These are phyloP conservation scores for Thielaviopsis punctulata DNA, from an alignment of 2,329 filamentous ascomycete genomes.

Conservation along the genomic window DNA sequence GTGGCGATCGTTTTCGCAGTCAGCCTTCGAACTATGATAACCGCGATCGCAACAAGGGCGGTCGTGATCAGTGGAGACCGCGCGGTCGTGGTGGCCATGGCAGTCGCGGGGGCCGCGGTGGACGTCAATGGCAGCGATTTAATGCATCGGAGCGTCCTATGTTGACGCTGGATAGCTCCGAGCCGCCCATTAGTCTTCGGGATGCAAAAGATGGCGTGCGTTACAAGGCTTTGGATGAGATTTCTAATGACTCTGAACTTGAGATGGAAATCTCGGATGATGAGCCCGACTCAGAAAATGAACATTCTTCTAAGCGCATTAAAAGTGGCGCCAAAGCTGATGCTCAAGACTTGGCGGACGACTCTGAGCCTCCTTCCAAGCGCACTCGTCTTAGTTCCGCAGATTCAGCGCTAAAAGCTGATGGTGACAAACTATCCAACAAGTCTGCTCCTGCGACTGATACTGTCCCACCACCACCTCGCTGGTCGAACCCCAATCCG, in stretches of 20 bases:
- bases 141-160: conserved; percentile 32
- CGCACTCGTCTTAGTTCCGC: conserved; percentile 21
- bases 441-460: background rate
- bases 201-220: conserved; percentile 29
- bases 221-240: conserved; percentile 36
- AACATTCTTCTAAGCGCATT: background rate
- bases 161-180: conserved; percentile 25
- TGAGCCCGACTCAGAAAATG: conserved; percentile 19
- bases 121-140: conserved; percentile 20
- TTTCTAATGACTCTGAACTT: conserved; percentile 46
- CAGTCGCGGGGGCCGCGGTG: conserved; percentile 14
- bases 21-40: conserved; percentile 13
- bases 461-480: conserved; percentile 30
- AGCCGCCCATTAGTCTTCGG: conserved; percentile 29
- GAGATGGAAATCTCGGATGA: conserved; percentile 46
- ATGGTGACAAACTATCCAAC: background rate
- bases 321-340: background rate
- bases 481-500: conserved; percentile 92
- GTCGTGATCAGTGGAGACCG: conserved; percentile 12
- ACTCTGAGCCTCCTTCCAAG: conserved; percentile 25
- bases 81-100: conserved; percentile 17
- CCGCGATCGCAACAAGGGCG: conserved; percentile 9
- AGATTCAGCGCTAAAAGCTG: background rate
- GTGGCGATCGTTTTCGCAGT: conserved; percentile 15
- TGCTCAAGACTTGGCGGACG: conserved; percentile 11